Evolutionary conservation across 164 flowering plant genomes (phyloP).

Genomic region (Tetrastigma voinierianum): DNA sequence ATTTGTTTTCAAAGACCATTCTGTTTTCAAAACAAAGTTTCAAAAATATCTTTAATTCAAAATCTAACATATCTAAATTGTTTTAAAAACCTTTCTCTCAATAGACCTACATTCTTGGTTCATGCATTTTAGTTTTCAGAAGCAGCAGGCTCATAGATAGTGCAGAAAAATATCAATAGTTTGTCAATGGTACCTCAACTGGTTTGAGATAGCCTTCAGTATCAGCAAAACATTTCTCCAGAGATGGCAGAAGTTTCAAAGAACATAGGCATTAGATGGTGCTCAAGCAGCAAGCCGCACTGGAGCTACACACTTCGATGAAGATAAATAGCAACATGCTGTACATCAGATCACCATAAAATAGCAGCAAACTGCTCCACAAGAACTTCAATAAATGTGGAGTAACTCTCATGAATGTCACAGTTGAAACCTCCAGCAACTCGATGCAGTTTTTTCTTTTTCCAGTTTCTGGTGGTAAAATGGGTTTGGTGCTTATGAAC

Average conservation of each 20-base stretch:
- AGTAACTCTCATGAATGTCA: conserved; percentile 79
- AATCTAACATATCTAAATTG: too few relatives aligned
- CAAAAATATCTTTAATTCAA: too few relatives aligned
- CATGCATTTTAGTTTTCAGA: too few relatives aligned
- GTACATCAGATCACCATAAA: conserved; percentile 77
- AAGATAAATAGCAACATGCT: conserved; percentile 84
- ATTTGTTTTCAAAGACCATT: too few relatives aligned
- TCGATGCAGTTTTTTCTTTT: conserved; percentile 20
- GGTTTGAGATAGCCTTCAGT: conserved; percentile 82
- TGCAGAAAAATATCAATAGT: neutral
- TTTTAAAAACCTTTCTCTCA: too few relatives aligned
- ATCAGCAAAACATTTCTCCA: conserved; percentile 53
- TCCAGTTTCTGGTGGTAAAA: conserved; percentile 17
- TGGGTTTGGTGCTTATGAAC: neutral
- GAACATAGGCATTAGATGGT: conserved; percentile 59
- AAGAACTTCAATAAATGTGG: conserved; percentile 69
- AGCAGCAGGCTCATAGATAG: too few relatives aligned
- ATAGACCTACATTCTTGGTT: too few relatives aligned
- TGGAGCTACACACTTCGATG: conserved; percentile 58
- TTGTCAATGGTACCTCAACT: conserved; percentile 55
- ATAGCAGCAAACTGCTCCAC: conserved; percentile 83
- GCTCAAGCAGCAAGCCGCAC: conserved; percentile 82
- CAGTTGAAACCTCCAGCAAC: conserved; percentile 59
- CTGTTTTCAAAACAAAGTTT: too few relatives aligned
- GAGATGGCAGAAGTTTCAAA: conserved; percentile 90